These are phyloP conservation scores for Ramalina peruviana DNA, from an alignment of 495 filamentous ascomycete genomes.

Conservation along the genomic window DNA sequence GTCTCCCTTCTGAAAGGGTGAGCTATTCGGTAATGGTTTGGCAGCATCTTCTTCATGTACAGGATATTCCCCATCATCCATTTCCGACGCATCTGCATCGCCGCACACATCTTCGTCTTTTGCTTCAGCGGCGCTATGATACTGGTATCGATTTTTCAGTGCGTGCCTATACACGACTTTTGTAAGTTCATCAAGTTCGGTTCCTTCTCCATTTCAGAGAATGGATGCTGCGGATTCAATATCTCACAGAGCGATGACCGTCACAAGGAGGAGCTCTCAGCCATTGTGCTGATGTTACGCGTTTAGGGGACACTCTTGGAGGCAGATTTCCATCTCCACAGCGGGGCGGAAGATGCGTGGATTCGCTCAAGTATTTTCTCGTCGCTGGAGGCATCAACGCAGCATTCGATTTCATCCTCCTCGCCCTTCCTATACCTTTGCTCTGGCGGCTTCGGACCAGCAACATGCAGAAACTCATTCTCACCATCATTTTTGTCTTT, in stretches of 20 bases:
- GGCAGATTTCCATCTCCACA: neutral
- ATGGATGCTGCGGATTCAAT: no score
- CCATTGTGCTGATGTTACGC: neutral
- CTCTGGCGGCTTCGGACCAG: conserved; percentile 9
- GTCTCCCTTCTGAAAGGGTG: no score
- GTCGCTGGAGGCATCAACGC: conserved; percentile 6
- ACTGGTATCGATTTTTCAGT: conserved; percentile 4
- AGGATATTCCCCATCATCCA: conserved; percentile 13
- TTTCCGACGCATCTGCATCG: conserved; percentile 8
- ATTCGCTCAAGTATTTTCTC: conserved; percentile 4
- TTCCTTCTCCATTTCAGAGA: neutral
- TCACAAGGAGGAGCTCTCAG: no score
- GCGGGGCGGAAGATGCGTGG: conserved; percentile 3
- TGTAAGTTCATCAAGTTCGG: neutral
- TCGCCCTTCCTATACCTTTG: conserved; percentile 11
- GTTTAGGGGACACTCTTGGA: conserved; percentile 3
- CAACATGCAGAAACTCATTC: conserved; percentile 6
- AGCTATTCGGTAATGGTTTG: neutral
- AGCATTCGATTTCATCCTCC: conserved; percentile 6
- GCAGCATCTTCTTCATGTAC: conserved; percentile 9
- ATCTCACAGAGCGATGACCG: no score
- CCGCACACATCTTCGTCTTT: neutral
- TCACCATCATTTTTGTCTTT: conserved; percentile 5
- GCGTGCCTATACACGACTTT: conserved; percentile 6
- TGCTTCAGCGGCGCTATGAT: neutral